Conservation (phyloP, 352 stramenopile genomes). For the Phytophthora aleatoria region DNA sequence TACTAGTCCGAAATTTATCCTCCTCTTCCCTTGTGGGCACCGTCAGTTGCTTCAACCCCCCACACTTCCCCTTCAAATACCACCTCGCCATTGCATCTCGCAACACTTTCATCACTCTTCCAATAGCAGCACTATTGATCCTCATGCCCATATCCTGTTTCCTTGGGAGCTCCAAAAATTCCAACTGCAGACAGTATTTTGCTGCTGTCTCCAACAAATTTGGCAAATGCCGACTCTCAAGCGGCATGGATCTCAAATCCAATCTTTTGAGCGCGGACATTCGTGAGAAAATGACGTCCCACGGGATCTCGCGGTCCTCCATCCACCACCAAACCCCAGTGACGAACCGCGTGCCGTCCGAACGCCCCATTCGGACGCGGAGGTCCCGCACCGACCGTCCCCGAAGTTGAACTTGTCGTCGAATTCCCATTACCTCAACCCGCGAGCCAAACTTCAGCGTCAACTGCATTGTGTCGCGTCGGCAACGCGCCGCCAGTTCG, state of each 20-base stretch:
- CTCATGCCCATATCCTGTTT: conserved; percentile 21
- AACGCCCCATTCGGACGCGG: conserved; percentile 37
- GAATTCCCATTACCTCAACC: conserved; percentile 30
- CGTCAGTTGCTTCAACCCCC: conserved; percentile 42
- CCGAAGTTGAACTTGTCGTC: conserved; percentile 27
- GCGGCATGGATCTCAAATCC: conserved; percentile 34
- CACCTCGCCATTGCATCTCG: conserved; percentile 38
- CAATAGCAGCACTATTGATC: conserved; percentile 13
- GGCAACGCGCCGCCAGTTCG: conserved; percentile 33
- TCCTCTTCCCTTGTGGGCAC: conserved; percentile 33
- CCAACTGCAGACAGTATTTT: conserved; percentile 38
- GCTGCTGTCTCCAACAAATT: conserved; percentile 31
- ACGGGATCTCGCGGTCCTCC: conserved; percentile 38
- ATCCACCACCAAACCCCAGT: conserved; percentile 36
- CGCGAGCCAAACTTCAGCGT: conserved; percentile 36
- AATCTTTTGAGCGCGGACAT: conserved; percentile 30
- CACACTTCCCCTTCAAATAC: conserved; percentile 34
- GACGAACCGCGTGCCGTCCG: conserved; percentile 35
- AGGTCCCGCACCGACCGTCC: conserved; percentile 36
- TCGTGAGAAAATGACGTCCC: conserved; percentile 31
- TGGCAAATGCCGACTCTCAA: conserved; percentile 33
- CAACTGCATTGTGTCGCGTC: conserved; percentile 36
- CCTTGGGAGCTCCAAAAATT: conserved; percentile 36
- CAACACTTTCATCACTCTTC: conserved; percentile 31
- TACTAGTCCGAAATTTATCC: conserved; percentile 25